Percentiles rank a stretch among this genome's conserved stretches.
phyloP scores from a whole-genome alignment of 768 basidiomycete genomes.

The Astraeus odoratus region DNA sequence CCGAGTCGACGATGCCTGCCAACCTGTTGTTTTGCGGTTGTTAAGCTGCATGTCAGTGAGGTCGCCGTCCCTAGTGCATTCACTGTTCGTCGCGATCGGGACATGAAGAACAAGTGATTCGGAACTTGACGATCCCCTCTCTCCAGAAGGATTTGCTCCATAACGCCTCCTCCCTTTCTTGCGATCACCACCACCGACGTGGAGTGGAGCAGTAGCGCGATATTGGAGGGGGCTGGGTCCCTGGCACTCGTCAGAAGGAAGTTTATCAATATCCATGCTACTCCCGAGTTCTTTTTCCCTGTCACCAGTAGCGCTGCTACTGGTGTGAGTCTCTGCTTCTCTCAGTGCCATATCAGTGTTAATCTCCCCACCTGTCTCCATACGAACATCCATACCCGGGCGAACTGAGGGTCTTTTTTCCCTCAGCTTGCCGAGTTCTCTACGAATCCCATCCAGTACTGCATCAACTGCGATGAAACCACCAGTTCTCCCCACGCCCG shows the following conservation, averaged over 20 bases:
- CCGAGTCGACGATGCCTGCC: conserved; percentile 29
- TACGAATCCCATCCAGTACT: conserved; percentile 65
- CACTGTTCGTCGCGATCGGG: conserved; percentile 13
- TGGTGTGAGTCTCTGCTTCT: conserved; percentile 1
- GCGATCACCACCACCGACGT: conserved; percentile 23
- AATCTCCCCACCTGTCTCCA: neutral
- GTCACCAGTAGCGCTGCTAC: conserved; percentile 3
- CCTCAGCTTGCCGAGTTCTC: conserved; percentile 42
- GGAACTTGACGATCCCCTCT: conserved; percentile 11
- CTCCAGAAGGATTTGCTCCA: neutral
- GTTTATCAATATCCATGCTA: conserved; percentile 24
- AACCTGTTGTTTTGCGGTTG: conserved; percentile 15
- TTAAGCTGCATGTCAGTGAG: conserved; percentile 10
- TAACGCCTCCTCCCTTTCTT: conserved; percentile 12
- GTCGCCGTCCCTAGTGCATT: conserved; percentile 14
- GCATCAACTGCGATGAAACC: conserved; percentile 89
- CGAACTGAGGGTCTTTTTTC: conserved; percentile 14
- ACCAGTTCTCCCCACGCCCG: conserved; percentile 92
- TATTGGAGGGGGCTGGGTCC: conserved; percentile 4
- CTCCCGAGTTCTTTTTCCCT: conserved; percentile 4
- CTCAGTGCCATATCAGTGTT: conserved; percentile 6
- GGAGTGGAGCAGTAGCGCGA: conserved; percentile 19
- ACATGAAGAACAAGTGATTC: conserved; percentile 26
- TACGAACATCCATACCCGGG: neutral
- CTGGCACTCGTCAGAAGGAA: neutral